Conservation (phyloP, 768 basidiomycete genomes). For the Boletus sensibilis region DNA sequence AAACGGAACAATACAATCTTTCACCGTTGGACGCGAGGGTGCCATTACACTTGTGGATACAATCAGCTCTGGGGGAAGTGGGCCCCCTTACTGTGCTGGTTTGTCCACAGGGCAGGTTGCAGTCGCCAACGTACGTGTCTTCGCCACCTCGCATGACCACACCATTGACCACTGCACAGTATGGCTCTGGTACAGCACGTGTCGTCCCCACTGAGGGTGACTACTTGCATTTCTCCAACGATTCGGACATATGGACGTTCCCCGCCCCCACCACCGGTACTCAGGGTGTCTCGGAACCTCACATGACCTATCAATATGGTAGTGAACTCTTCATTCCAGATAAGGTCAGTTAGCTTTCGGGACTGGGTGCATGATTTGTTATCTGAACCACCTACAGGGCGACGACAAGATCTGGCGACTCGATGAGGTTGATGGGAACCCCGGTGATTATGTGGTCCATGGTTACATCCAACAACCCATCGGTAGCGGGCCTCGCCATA, state of each 20-base stretch:
- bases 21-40: constrained; percentile 46
- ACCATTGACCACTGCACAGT: constrained; percentile 32
- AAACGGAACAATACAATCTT: constrained; percentile 52
- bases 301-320: constrained; percentile 58
- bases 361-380: background rate
- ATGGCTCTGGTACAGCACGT: constrained; percentile 52
- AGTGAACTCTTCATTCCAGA: constrained; percentile 64
- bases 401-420: too few relatives aligned
- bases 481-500: too few relatives aligned
- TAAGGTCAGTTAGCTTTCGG: constrained; percentile 42
- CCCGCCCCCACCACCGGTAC: constrained; percentile 38
- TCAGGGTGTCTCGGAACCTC: constrained; percentile 53
- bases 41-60: constrained; percentile 47
- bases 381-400: constrained; percentile 32
- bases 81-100: constrained; percentile 50
- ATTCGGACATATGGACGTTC: constrained; percentile 51
- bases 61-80: constrained; percentile 47
- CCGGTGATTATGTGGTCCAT: too few relatives aligned
- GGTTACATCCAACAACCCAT: too few relatives aligned
- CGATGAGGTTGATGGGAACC: too few relatives aligned
- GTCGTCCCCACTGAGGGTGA: constrained; percentile 49
- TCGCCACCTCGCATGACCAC: background rate
- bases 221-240: background rate
- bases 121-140: constrained; percentile 49
- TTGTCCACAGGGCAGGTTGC: constrained; percentile 57